These are phyloP conservation scores for Teunomyces kruisii DNA, from an alignment of 805 yeast genomes.

Conservation along the genomic window DNA sequence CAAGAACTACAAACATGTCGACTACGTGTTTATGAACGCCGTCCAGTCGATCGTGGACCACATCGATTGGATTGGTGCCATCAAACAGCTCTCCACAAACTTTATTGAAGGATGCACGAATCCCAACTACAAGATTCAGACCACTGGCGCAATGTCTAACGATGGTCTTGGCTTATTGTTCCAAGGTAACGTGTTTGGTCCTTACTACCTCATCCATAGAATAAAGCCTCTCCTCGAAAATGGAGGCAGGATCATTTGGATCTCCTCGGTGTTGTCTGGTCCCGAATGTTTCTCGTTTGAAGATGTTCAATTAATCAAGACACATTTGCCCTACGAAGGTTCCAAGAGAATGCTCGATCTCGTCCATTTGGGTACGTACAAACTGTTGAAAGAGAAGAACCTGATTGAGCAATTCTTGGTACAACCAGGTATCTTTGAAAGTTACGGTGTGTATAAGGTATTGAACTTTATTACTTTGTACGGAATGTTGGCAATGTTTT, in stretches of 20 bases:
- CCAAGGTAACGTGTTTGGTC: constrained; percentile 96
- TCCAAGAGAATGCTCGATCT: constrained; percentile 86
- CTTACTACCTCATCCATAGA: constrained; percentile 77
- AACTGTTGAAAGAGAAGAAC: constrained; percentile 42
- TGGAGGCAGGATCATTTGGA: constrained; percentile 80
- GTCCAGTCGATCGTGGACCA: constrained; percentile 88
- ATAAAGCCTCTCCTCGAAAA: constrained; percentile 54
- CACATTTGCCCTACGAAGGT: constrained; percentile 81
- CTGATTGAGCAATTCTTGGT: constrained; percentile 73
- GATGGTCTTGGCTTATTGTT: constrained; percentile 88
- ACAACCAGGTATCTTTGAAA: constrained; percentile 93
- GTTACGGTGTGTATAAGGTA: constrained; percentile 73
- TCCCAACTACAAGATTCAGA: constrained; percentile 84
- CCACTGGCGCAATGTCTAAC: constrained; percentile 66
- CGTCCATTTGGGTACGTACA: constrained; percentile 70
- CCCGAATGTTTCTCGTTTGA: constrained; percentile 70
- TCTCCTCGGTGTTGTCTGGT: constrained; percentile 78
- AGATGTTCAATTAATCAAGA: constrained; percentile 69
- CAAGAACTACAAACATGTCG: constrained; percentile 63
- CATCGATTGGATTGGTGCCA: constrained; percentile 81
- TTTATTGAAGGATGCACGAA: constrained; percentile 85
- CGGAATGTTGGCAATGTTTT: constrained; percentile 84
- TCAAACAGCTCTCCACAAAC: constrained; percentile 58
- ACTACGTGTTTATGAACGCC: constrained; percentile 82
- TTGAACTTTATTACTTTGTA: constrained; percentile 77